Evolutionary conservation across 176 grass and related monocot genomes (phyloP).

Genomic region (Aegilops longissima): DNA sequence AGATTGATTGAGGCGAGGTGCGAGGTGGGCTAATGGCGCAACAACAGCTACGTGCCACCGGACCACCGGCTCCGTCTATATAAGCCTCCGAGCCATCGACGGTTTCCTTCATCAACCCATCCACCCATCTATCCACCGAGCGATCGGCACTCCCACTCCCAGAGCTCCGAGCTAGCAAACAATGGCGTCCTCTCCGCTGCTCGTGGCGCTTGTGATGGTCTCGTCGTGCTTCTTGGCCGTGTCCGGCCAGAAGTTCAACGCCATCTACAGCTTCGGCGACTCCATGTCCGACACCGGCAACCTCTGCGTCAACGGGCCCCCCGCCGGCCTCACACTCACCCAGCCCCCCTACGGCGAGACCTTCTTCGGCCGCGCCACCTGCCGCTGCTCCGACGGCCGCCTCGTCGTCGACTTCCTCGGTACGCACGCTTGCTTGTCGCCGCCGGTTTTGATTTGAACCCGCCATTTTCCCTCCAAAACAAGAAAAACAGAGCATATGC

Average conservation of each 20-base stretch:
- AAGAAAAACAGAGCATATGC: background rate
- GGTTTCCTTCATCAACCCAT: background rate
- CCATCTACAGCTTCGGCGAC: constrained; percentile 86
- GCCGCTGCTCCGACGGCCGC: constrained; percentile 93
- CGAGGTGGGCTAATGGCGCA: constrained; percentile 35
- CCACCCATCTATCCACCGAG: background rate
- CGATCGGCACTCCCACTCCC: background rate
- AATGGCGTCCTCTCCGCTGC: constrained; percentile 27
- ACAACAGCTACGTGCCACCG: constrained; percentile 48
- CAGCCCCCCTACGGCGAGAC: constrained; percentile 78
- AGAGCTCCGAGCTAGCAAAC: background rate
- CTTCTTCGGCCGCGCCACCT: constrained; percentile 77
- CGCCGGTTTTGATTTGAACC: constrained; percentile 25
- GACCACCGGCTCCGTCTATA: constrained; percentile 24
- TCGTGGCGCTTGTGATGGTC: constrained; percentile 24
- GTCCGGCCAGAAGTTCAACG: constrained; percentile 66
- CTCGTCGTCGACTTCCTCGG: constrained; percentile 85
- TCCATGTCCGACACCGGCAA: constrained; percentile 94
- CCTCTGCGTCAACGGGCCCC: constrained; percentile 64
- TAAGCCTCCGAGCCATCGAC: background rate
- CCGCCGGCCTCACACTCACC: constrained; percentile 63
- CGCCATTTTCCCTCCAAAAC: constrained; percentile 48
- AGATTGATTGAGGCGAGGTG: background rate
- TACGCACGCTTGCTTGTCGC: background rate
- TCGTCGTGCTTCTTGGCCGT: constrained; percentile 25